phyloP scores from a whole-genome alignment of 2,329 filamentous ascomycete genomes.

The Chaetothyriales sp. region DNA sequence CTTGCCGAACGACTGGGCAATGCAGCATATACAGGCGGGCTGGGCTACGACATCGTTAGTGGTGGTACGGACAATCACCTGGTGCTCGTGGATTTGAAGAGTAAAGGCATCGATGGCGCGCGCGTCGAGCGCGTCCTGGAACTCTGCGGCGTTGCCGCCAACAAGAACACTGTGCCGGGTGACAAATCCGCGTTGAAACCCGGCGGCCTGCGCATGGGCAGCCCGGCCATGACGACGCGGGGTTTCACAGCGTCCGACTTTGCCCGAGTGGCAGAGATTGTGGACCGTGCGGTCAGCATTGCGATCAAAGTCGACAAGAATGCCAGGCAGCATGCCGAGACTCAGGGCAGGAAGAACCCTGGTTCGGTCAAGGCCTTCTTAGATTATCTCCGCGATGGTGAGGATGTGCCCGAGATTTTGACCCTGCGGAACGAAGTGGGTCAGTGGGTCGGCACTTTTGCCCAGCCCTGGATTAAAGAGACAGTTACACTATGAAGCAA shows the following conservation, averaged over 20 bases:
- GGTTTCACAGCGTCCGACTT: constrained; percentile 91
- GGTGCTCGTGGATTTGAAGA: constrained; percentile 81
- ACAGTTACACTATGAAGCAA: background rate
- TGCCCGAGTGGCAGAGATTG: constrained; percentile 76
- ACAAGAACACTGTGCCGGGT: constrained; percentile 97
- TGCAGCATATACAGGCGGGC: constrained; percentile 53
- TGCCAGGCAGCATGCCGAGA: constrained; percentile 15
- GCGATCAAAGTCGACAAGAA: constrained; percentile 18
- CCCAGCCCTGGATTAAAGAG: constrained; percentile 20
- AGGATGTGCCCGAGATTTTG: constrained; percentile 20
- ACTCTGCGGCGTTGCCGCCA: constrained; percentile 97
- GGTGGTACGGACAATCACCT: constrained; percentile 97
- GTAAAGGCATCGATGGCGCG: constrained; percentile 73
- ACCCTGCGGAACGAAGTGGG: constrained; percentile 22
- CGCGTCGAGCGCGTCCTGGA: constrained; percentile 93
- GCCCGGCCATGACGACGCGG: constrained; percentile 91
- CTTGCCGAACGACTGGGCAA: constrained; percentile 55
- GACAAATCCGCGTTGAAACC: constrained; percentile 95
- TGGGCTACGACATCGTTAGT: constrained; percentile 79
- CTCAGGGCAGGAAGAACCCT: constrained; percentile 22
- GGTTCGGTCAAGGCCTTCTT: constrained; percentile 21
- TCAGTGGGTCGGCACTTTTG: constrained; percentile 23
- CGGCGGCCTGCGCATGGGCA: constrained; percentile 88
- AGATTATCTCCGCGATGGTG: constrained; percentile 21
- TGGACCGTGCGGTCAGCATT: constrained; percentile 76